Evolutionary conservation across 495 filamentous ascomycete species (phyloP).

Genomic region (Lepidopterella palustris): DNA sequence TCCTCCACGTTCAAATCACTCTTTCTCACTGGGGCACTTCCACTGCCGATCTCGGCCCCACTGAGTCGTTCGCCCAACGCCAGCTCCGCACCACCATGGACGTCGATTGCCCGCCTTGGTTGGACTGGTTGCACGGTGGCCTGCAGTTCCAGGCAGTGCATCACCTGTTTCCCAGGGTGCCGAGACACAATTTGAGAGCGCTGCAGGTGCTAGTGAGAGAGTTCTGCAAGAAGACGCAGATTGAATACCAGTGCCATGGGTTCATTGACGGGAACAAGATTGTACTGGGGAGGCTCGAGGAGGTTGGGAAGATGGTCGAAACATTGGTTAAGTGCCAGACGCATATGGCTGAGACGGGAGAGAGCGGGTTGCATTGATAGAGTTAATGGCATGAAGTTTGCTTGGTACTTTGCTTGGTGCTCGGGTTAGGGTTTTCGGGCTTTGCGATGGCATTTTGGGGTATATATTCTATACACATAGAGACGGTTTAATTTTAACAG

Average conservation of each 20-base stretch:
- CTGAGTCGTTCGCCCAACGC: conserved; percentile 45
- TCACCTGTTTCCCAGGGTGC: conserved; percentile 44
- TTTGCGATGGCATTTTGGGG: no score
- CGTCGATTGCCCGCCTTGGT: conserved; percentile 44
- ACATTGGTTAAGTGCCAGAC: conserved; percentile 40
- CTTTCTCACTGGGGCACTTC: conserved; percentile 49
- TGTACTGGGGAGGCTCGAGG: conserved; percentile 37
- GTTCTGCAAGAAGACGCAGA: conserved; percentile 42
- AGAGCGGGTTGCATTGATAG: conserved; percentile 22
- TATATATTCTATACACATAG: no score
- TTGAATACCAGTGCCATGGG: conserved; percentile 40
- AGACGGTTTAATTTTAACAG: no score
- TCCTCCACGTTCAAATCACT: conserved; percentile 48
- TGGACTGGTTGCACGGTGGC: conserved; percentile 45
- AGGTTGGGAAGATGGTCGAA: conserved; percentile 41
- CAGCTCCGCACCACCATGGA: conserved; percentile 48
- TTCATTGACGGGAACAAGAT: conserved; percentile 42
- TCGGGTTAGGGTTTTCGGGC: no score
- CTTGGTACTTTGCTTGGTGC: no score
- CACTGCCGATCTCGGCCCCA: conserved; percentile 43
- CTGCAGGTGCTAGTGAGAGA: conserved; percentile 40
- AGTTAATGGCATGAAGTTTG: no score
- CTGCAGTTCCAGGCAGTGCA: conserved; percentile 48
- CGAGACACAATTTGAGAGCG: conserved; percentile 42
- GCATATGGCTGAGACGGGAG: conserved; percentile 42